phyloP scores from a whole-genome alignment of 2,329 filamentous ascomycete species.

The Leptographium wingfieldii region DNA sequence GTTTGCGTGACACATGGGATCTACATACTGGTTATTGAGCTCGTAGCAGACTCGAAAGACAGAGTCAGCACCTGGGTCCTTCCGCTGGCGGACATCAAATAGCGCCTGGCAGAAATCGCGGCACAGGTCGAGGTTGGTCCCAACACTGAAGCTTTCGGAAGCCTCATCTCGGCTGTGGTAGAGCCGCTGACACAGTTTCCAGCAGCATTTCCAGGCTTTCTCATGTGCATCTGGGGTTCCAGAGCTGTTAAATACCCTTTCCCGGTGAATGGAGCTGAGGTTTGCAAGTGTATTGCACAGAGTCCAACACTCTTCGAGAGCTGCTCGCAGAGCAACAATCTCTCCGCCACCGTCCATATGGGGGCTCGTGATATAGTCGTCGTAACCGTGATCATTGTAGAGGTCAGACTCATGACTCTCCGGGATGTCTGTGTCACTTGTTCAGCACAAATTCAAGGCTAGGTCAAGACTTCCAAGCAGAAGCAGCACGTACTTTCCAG shows the following conservation, averaged over 20 bases:
- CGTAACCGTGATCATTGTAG: conserved; percentile 36
- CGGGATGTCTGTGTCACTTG: conserved; percentile 34
- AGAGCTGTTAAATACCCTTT: conserved; percentile 64
- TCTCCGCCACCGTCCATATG: conserved; percentile 38
- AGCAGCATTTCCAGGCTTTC: conserved; percentile 86
- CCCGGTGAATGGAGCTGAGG: conserved; percentile 71
- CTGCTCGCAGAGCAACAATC: conserved; percentile 55
- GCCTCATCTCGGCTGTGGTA: conserved; percentile 71
- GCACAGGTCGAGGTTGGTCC: conserved; percentile 71
- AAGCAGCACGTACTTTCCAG: conserved; percentile 52
- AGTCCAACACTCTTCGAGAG: conserved; percentile 83
- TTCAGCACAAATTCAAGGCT: background rate
- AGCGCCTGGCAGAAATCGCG: conserved; percentile 85
- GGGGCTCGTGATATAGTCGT: conserved; percentile 28
- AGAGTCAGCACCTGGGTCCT: conserved; percentile 71
- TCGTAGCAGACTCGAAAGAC: conserved; percentile 88
- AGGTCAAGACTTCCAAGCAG: too few relatives aligned
- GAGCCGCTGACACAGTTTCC: conserved; percentile 80
- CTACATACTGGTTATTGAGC: conserved; percentile 70
- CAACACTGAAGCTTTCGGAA: conserved; percentile 51
- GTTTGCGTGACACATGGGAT: background rate
- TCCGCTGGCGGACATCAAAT: conserved; percentile 70
- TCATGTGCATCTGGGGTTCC: conserved; percentile 68
- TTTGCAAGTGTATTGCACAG: conserved; percentile 82
- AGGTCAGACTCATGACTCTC: conserved; percentile 34